A percentile compares a stretch with the other conserved stretches of the same genome.
Conservation (phyloP, 768 basidiomycete genomes). For the Coprinopsis cinerea region DNA sequence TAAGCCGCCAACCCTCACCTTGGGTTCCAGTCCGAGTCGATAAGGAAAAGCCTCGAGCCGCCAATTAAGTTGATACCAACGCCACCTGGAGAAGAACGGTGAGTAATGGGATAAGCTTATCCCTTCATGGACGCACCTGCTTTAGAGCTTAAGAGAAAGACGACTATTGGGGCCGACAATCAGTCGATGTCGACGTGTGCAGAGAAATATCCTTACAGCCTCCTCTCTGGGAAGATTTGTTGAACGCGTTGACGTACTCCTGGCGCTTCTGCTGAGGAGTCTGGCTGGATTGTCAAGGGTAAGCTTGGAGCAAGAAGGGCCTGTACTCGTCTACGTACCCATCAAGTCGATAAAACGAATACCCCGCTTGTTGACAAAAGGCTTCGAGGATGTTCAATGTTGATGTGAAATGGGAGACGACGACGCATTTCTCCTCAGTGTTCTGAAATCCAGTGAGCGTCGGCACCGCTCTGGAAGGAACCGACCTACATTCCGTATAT, state of each 20-base stretch:
- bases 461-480: neutral
- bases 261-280: conserved; percentile 74
- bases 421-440: conserved; percentile 90
- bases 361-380: conserved; percentile 70
- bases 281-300: conserved; percentile 42
- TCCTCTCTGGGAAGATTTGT: conserved; percentile 63
- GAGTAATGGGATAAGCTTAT: neutral
- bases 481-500: conserved; percentile 47
- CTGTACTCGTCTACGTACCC: no score
- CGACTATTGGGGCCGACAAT: conserved; percentile 38
- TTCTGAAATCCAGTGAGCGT: conserved; percentile 30
- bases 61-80: conserved; percentile 92
- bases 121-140: conserved; percentile 40
- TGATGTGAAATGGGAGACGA: conserved; percentile 95
- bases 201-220: conserved; percentile 52
- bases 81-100: conserved; percentile 47
- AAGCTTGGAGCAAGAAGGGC: no score
- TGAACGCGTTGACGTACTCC: conserved; percentile 86
- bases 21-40: conserved; percentile 95
- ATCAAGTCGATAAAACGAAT: conserved; percentile 81
- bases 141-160: conserved; percentile 92
- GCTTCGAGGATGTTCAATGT: conserved; percentile 90
- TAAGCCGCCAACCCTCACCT: conserved; percentile 42
- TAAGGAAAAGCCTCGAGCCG: conserved; percentile 77
- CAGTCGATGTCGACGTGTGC: neutral